These are phyloP conservation scores for Boletus nobilissimus DNA, from an alignment of 1,284 basidiomycete genomes.

Conservation along the genomic window DNA sequence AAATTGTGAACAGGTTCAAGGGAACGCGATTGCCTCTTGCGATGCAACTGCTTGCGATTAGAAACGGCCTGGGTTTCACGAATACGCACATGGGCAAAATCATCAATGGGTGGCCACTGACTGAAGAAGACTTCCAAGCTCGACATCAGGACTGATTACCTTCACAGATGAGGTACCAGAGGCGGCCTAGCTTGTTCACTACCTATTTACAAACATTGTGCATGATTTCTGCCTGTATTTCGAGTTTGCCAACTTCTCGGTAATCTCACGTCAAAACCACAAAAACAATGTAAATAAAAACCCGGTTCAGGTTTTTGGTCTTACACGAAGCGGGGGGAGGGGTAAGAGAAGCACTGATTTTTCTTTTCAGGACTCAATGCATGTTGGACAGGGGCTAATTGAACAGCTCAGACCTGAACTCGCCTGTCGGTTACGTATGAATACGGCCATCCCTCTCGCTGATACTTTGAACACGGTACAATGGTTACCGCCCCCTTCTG, in stretches of 20 bases:
- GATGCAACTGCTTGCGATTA: neutral
- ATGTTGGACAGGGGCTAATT: neutral
- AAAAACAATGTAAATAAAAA: no score
- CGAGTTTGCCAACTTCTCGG: no score
- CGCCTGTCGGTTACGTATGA: conserved; percentile 25
- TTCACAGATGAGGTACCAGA: no score
- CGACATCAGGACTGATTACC: no score
- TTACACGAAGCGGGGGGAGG: no score
- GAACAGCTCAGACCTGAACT: neutral
- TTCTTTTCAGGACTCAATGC: neutral
- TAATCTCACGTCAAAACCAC: no score
- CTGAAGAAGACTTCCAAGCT: neutral
- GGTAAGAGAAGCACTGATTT: neutral
- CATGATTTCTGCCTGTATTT: no score
- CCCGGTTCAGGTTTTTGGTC: no score
- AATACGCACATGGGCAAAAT: neutral
- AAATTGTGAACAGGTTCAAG: neutral
- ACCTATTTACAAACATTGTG: no score
- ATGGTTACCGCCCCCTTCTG: conserved; percentile 5
- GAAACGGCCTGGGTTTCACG: neutral
- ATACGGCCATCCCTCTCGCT: neutral
- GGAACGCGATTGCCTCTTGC: neutral
- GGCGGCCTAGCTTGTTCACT: no score
- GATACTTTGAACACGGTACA: neutral
- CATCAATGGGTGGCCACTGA: neutral